phyloP scores from a whole-genome alignment of 768 basidiomycete genomes.

The Pleurotus tuber-regium region DNA sequence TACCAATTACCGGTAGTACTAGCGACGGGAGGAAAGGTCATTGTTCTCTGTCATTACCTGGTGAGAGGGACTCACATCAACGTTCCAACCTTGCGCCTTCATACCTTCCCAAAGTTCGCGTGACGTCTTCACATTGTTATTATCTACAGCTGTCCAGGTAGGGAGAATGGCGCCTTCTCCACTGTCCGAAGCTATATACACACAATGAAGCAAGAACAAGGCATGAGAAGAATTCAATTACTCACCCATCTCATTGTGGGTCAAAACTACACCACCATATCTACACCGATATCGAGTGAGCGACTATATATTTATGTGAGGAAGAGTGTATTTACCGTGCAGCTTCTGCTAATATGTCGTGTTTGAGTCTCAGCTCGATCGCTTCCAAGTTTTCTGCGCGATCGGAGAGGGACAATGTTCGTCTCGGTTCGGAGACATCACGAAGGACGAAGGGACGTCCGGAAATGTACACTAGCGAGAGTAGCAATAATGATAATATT shows the following conservation, averaged over 20 bases:
- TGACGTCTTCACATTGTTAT: constrained; percentile 78
- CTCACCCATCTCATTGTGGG: constrained; percentile 89
- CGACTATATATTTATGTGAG: not conserved
- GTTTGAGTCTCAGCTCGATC: constrained; percentile 85
- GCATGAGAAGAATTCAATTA: not conserved
- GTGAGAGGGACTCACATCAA: constrained; percentile 58
- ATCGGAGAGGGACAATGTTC: constrained; percentile 79
- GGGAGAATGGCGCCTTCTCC: constrained; percentile 84
- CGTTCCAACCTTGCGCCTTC: constrained; percentile 82
- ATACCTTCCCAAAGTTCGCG: constrained; percentile 83
- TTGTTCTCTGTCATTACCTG: constrained; percentile 3
- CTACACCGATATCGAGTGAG: constrained; percentile 30
- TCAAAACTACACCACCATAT: constrained; percentile 87
- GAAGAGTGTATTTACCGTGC: constrained; percentile 41
- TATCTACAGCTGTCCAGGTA: constrained; percentile 92
- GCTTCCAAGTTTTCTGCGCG: constrained; percentile 94
- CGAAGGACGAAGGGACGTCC: constrained; percentile 91
- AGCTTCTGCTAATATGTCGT: constrained; percentile 88
- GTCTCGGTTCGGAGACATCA: constrained; percentile 80
- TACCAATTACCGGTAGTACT: constrained; percentile 70
- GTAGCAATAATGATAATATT: not conserved
- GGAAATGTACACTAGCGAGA: constrained; percentile 70
- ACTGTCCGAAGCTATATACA: constrained; percentile 41
- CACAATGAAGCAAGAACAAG: not conserved
- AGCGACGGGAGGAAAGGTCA: constrained; percentile 11